Evolutionary conservation across 1,284 basidiomycete species (phyloP).

Genomic region (Sporisorium reilianum): DNA sequence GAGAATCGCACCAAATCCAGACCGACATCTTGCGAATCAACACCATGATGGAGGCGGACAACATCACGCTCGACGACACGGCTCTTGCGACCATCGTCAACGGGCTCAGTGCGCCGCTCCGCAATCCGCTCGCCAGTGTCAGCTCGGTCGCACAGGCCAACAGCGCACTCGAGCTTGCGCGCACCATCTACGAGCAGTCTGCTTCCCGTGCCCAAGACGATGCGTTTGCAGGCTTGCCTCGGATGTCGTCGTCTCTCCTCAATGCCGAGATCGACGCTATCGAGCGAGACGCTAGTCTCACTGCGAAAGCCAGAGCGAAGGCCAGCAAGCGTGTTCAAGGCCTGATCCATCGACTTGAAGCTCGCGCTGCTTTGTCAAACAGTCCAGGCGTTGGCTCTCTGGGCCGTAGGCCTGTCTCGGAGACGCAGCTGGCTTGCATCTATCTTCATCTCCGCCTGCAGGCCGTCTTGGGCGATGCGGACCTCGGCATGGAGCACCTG

Average conservation of each 20-base stretch:
- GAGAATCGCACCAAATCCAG: slow-evolving; percentile 11
- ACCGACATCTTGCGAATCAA: slow-evolving; percentile 17
- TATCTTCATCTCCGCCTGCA: slow-evolving; percentile 13
- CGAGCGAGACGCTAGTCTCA: not conserved
- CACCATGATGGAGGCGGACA: slow-evolving; percentile 22
- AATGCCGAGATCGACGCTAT: slow-evolving; percentile 33
- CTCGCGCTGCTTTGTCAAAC: not conserved
- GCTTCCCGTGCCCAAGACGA: too few species aligned
- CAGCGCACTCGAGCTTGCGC: slow-evolving; percentile 9
- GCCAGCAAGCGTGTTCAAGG: not conserved
- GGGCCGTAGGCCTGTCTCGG: not conserved
- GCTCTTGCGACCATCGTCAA: slow-evolving; percentile 34
- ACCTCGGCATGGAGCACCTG: slow-evolving; percentile 4
- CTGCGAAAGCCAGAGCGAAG: not conserved
- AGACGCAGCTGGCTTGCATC: slow-evolving; percentile 5
- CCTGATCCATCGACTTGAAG: slow-evolving; percentile 8
- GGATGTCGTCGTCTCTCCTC: slow-evolving; percentile 10
- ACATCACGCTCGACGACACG: slow-evolving; percentile 25
- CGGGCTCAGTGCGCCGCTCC: slow-evolving; percentile 33
- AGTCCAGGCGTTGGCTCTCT: not conserved
- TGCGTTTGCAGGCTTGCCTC: not conserved
- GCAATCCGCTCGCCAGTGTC: slow-evolving; percentile 5
- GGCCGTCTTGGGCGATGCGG: slow-evolving; percentile 10
- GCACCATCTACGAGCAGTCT: slow-evolving; percentile 6
- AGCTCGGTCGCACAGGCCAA: slow-evolving; percentile 7